Base-by-base conservation (phyloP, 352 stramenopile genomes). In the Phytopythium montanum region DNA sequence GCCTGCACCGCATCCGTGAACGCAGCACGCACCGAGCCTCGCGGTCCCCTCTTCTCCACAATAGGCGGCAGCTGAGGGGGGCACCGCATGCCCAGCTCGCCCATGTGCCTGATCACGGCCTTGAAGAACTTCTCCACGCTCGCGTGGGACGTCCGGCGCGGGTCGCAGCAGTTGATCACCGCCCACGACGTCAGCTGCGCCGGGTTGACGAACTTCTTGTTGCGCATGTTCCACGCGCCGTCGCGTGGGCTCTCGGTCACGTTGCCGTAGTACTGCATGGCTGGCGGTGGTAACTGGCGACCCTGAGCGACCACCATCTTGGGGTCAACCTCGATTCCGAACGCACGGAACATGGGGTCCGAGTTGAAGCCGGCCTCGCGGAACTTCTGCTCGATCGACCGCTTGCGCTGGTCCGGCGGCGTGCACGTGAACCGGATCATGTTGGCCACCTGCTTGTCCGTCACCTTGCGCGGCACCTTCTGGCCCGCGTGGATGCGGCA, bases 351-450 rank as follows among this genome's bases (percentile, higher is more conserved):
- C 14, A 62, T 76, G 10, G 80, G 66, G 54, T 92, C 82, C 10
- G 63, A 66, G 36, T 62, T 66, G 33, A 92, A 92, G 3, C 73
- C 66, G 2, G 82, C 82, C 26, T 86, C 78, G 2, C 57, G 67
- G 52, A 92, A 73, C 48, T 84, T 82, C 49, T 72, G 48, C 53
- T 89, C 79, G 41, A 92, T 89, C 23, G 75, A 56, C 12, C 59
- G 65, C 61, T 88, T 88, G 38, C 82, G 79, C 10, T 85, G 60
- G 21, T 85, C 61, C 2, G 82, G 82, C 3, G 63, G 63, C n/a
- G 70, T 89, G 44, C 68, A 78, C 25, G 82, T 87, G 49, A 89
- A 85, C 1, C 60, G 51, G 41, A 95, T 96, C 79, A 96, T 93
- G 41, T 93, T 88, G 21, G 82, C 76, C 12, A 90, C 87, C 31